Evolutionary conservation across 768 basidiomycete species (phyloP).

Genomic region (Xanthoconium purpureum): DNA sequence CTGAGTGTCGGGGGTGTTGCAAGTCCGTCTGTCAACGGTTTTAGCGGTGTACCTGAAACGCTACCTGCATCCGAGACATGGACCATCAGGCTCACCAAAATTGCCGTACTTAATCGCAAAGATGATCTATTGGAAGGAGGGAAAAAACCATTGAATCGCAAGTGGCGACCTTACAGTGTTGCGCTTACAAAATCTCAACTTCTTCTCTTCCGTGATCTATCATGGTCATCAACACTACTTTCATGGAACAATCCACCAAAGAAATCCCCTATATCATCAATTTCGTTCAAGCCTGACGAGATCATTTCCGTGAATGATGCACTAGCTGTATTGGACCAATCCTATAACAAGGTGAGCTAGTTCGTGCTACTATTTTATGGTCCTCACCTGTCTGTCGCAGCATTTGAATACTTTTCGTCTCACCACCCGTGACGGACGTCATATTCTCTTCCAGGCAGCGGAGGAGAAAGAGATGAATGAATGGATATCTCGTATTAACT

Average conservation of each 20-base stretch:
- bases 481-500: conserved; percentile 93
- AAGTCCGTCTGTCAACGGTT: conserved; percentile 27
- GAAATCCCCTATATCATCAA: conserved; percentile 37
- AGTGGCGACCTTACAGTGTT: conserved; percentile 86
- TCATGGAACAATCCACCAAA: conserved; percentile 40
- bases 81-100: conserved; percentile 71
- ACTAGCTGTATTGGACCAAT: conserved; percentile 76
- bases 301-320: conserved; percentile 72
- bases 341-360: conserved; percentile 66
- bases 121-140: conserved; percentile 76
- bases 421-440: conserved; percentile 70
- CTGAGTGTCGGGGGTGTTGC: conserved; percentile 37
- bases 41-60: conserved; percentile 27
- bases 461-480: conserved; percentile 73
- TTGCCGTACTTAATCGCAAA: conserved; percentile 78
- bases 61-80: conserved; percentile 34
- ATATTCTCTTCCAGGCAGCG: conserved; percentile 74
- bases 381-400: conserved; percentile 26
- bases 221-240: conserved; percentile 49
- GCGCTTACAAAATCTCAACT: conserved; percentile 88
- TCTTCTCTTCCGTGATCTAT: conserved; percentile 78
- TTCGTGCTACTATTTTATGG: not conserved
- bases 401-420: conserved; percentile 75
- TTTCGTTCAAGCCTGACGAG: conserved; percentile 77
- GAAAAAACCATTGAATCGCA: conserved; percentile 70